Conservation (phyloP, 2,329 filamentous ascomycete species). For the Fusarium armeniacum region DNA sequence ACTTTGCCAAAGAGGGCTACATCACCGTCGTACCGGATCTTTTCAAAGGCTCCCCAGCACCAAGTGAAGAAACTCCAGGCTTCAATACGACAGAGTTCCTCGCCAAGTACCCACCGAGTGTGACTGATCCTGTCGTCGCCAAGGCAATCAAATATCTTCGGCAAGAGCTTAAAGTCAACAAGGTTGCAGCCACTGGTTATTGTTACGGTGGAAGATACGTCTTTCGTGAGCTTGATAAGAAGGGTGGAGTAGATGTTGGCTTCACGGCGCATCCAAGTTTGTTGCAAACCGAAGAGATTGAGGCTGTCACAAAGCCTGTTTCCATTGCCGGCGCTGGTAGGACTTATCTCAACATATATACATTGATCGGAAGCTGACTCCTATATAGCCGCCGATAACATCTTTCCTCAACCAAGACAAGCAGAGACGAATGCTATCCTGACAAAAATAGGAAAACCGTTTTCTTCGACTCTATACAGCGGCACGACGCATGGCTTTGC, state of each 20-base stretch:
- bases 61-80: not conserved
- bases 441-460: slow-evolving; percentile 57
- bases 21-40: slow-evolving; percentile 27
- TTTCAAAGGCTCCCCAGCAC: slow-evolving; percentile 19
- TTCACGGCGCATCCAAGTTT: slow-evolving; percentile 74
- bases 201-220: slow-evolving; percentile 72
- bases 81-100: slow-evolving; percentile 29
- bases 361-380: not conserved
- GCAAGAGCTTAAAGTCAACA: slow-evolving; percentile 58
- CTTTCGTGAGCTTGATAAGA: slow-evolving; percentile 66
- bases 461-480: slow-evolving; percentile 76
- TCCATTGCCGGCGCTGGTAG: slow-evolving; percentile 36
- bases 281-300: slow-evolving; percentile 68
- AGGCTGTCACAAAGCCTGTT: slow-evolving; percentile 27
- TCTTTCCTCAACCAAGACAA: slow-evolving; percentile 25
- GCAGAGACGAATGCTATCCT: slow-evolving; percentile 31
- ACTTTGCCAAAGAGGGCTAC: slow-evolving; percentile 34
- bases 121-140: slow-evolving; percentile 30
- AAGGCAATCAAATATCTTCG: slow-evolving; percentile 31
- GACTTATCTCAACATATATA: fast-evolving
- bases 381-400: slow-evolving; percentile 16
- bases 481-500: slow-evolving; percentile 79
- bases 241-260: slow-evolving; percentile 63
- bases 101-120: slow-evolving; percentile 18
- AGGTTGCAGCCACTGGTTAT: slow-evolving; percentile 68